Evolutionary conservation across 2,329 filamentous ascomycete genomes (phyloP).

Genomic region (Colletotrichum lini): DNA sequence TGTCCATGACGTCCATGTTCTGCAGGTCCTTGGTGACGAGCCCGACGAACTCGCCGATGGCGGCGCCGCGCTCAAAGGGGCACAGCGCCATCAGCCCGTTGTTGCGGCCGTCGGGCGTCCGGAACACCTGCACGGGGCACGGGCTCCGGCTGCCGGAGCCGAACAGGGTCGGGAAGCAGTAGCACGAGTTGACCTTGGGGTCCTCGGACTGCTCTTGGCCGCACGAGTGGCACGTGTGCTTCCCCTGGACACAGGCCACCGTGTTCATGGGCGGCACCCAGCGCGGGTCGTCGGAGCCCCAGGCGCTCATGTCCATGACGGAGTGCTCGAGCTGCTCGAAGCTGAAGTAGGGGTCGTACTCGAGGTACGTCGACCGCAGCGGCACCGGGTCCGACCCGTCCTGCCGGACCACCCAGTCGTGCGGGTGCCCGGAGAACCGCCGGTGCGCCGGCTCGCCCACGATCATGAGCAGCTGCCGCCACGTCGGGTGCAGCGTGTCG

Average conservation of each 20-base stretch:
- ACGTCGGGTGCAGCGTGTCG: constrained; percentile 67
- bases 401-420: constrained; percentile 66
- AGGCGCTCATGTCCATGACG: constrained; percentile 62
- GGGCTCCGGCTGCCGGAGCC: constrained; percentile 48
- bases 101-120: constrained; percentile 66
- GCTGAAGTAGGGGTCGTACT: constrained; percentile 61
- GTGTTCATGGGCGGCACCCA: constrained; percentile 50
- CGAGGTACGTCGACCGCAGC: constrained; percentile 61
- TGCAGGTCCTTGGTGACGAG: constrained; percentile 66
- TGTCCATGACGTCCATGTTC: constrained; percentile 69
- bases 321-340: constrained; percentile 66
- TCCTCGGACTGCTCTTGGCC: constrained; percentile 65
- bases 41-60: constrained; percentile 70
- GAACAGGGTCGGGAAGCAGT: constrained; percentile 68
- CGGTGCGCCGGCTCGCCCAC: constrained; percentile 58
- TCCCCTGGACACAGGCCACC: constrained; percentile 46
- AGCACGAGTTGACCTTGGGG: constrained; percentile 62
- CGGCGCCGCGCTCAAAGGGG: constrained; percentile 65
- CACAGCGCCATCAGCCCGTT: constrained; percentile 65
- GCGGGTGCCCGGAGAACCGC: constrained; percentile 62
- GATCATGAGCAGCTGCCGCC: constrained; percentile 64
- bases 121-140: constrained; percentile 65
- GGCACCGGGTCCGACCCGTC: constrained; percentile 58
- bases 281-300: constrained; percentile 65
- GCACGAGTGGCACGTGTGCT: constrained; percentile 58